Percentiles rank a stretch among this genome's conserved stretches.
Conservation (phyloP, 208 protist genomes). For the Crithidia brevicula region DNA sequence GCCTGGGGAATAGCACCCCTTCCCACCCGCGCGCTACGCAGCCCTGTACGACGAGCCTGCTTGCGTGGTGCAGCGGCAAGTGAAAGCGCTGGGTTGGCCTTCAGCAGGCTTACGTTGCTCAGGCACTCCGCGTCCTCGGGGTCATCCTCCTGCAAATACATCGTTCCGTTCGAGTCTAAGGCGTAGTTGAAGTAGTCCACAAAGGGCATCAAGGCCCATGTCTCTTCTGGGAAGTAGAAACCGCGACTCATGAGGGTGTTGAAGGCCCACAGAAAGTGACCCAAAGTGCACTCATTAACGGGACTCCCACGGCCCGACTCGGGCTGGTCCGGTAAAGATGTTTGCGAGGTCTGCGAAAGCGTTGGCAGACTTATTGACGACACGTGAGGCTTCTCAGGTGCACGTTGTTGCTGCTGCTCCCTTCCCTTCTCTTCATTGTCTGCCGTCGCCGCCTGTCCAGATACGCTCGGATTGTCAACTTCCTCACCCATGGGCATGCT, state of each 20-base stretch:
- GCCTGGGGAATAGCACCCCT: slow-evolving; percentile 15
- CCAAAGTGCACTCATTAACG: slow-evolving; percentile 34
- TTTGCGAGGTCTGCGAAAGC: not conserved
- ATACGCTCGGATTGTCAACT: not conserved
- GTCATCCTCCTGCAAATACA: slow-evolving; percentile 37
- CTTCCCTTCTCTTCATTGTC: not conserved
- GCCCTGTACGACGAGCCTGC: slow-evolving; percentile 9
- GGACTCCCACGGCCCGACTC: not conserved
- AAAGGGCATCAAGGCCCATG: slow-evolving; percentile 92
- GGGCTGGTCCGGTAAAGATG: not conserved
- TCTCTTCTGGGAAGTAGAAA: slow-evolving; percentile 77
- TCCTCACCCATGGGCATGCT: slow-evolving; percentile 18
- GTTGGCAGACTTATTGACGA: too few species aligned
- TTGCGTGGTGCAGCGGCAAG: slow-evolving; percentile 4
- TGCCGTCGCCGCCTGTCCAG: not conserved
- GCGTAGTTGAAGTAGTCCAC: slow-evolving; percentile 94
- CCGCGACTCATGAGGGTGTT: slow-evolving; percentile 89
- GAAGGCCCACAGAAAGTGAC: slow-evolving; percentile 83
- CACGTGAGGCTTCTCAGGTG: not conserved
- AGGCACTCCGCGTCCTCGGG: slow-evolving; percentile 16
- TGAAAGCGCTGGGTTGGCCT: not conserved
- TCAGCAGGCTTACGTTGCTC: slow-evolving; percentile 12
- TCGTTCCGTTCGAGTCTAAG: slow-evolving; percentile 67
- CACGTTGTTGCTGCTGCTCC: not conserved
- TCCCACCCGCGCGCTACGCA: slow-evolving; percentile 26